Percentiles rank a stretch among this genome's conserved stretches.
phyloP scores from a whole-genome alignment of 208 protist genomes.

The Plasmodiophora brassicae region DNA sequence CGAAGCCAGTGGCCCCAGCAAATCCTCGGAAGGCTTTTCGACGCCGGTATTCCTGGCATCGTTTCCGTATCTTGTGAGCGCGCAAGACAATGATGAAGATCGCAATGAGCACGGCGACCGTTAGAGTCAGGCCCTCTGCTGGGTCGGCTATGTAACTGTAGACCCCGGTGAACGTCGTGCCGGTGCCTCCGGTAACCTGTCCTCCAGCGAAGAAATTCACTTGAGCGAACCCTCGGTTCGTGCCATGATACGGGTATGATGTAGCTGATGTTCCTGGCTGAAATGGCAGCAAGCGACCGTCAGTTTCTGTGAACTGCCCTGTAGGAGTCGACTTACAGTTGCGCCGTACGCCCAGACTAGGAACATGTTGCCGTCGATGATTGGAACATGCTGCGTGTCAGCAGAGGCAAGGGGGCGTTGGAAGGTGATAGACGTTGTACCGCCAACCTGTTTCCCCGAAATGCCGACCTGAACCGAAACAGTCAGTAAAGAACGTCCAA shows the following conservation, averaged over 20 bases:
- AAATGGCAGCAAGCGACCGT: too few relatives aligned
- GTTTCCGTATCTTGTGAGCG: neutral
- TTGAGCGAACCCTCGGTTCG: neutral
- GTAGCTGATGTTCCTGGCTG: neutral
- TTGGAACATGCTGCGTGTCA: neutral
- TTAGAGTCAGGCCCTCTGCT: neutral
- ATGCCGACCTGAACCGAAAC: too few relatives aligned
- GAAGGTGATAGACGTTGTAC: neutral
- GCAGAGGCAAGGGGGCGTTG: neutral
- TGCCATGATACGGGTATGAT: neutral
- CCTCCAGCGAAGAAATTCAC: neutral
- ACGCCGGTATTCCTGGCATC: neutral
- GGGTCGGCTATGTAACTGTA: neutral
- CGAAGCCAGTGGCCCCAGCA: neutral
- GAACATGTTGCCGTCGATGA: neutral
- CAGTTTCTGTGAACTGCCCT: too few relatives aligned
- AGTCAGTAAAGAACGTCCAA: too few relatives aligned
- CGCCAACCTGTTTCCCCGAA: too few relatives aligned
- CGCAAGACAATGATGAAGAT: neutral
- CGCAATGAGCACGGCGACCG: neutral
- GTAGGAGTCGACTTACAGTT: too few relatives aligned
- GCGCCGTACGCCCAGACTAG: slow-evolving; percentile 6
- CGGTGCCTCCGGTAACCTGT: neutral
- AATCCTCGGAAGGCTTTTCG: neutral
- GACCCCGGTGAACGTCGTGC: neutral